These are phyloP conservation scores for Stramenopiles sp. DNA, from an alignment of 352 stramenopile genomes.

Conservation along the genomic window DNA sequence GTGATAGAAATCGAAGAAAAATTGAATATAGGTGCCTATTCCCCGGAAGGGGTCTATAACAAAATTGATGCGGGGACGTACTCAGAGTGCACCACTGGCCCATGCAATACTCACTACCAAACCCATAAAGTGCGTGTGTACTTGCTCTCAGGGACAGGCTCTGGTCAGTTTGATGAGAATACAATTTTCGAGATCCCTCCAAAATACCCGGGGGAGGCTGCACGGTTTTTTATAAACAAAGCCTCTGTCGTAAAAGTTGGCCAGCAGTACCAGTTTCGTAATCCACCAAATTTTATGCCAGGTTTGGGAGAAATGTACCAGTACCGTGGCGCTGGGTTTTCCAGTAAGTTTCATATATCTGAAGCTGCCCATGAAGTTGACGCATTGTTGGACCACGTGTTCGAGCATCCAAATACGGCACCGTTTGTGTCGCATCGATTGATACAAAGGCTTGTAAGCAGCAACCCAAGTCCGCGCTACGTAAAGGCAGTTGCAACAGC, in stretches of 20 bases:
- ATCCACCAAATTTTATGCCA: slow-evolving; percentile 30
- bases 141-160: not conserved
- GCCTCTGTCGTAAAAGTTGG: slow-evolving; percentile 26
- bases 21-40: not conserved
- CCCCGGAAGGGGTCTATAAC: not conserved
- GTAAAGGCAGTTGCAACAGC: slow-evolving; percentile 26
- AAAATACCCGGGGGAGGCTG: not conserved
- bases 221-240: slow-evolving; percentile 23
- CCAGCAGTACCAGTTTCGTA: slow-evolving; percentile 28
- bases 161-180: not conserved
- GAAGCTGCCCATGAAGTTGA: slow-evolving; percentile 37
- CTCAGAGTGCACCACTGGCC: slow-evolving; percentile 14
- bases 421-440: slow-evolving; percentile 34
- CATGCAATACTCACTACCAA: not conserved
- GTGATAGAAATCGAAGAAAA: not conserved
- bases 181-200: slow-evolving; percentile 13
- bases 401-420: slow-evolving; percentile 33
- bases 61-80: not conserved
- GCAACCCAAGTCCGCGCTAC: slow-evolving; percentile 33
- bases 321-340: not conserved
- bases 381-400: slow-evolving; percentile 29
- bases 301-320: not conserved
- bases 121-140: not conserved
- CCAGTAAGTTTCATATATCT: not conserved
- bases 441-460: slow-evolving; percentile 32